A percentile compares a stretch with the other conserved stretches of the same genome.
Conservation (phyloP, 106 monocot genomes). For the Vanilla planifolia region DNA sequence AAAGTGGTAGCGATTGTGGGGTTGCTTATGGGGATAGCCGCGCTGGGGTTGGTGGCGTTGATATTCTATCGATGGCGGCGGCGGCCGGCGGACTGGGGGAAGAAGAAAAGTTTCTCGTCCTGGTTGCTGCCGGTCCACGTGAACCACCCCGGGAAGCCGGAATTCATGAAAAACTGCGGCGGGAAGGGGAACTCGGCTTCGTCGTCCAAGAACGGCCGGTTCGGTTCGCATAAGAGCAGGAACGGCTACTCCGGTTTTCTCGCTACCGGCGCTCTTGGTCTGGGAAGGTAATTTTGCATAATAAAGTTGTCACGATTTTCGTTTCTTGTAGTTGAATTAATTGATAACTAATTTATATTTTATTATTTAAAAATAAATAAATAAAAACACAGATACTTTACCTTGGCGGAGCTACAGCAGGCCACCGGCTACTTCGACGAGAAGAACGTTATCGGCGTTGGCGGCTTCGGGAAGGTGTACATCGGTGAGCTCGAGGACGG, state of each 20-base stretch:
- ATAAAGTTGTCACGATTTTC: neutral
- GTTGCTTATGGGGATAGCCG: constrained; percentile 6
- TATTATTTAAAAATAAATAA: no score
- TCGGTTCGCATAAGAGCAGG: constrained; percentile 33
- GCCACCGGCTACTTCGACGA: constrained; percentile 57
- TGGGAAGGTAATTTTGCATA: constrained; percentile 38
- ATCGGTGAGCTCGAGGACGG: constrained; percentile 33
- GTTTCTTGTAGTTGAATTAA: neutral
- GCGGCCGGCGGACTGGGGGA: constrained; percentile 12
- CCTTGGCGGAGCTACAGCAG: constrained; percentile 37
- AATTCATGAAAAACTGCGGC: constrained; percentile 13
- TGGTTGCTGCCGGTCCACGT: constrained; percentile 24
- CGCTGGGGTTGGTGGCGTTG: constrained; percentile 11
- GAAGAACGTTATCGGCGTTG: constrained; percentile 48
- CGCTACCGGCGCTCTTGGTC: constrained; percentile 15
- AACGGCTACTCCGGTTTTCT: constrained; percentile 16
- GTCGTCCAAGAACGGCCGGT: constrained; percentile 1
- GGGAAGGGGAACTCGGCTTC: constrained; percentile 14
- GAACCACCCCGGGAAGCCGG: constrained; percentile 3
- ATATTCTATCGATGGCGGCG: constrained; percentile 18
- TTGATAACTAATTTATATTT: no score
- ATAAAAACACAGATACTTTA: neutral
- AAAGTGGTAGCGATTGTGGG: constrained; percentile 12
- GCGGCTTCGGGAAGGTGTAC: constrained; percentile 68
- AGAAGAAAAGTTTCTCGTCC: constrained; percentile 26